These are phyloP conservation scores for Penicillium sp. DNA, from an alignment of 2,329 filamentous ascomycete species.

Conservation along the genomic window DNA sequence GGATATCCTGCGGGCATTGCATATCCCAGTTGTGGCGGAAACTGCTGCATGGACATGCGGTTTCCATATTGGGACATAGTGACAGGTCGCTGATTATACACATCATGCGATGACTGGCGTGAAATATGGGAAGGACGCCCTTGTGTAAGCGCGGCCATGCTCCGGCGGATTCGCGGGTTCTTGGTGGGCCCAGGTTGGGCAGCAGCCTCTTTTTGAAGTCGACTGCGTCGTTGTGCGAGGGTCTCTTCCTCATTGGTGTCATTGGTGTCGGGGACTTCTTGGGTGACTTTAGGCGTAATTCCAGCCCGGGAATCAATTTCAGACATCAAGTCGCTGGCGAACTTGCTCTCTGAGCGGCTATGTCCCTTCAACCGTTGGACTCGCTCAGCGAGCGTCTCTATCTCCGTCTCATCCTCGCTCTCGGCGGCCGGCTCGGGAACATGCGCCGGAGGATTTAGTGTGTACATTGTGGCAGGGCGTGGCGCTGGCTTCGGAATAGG, in stretches of 20 bases:
- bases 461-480: constrained; percentile 38
- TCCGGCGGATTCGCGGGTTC: constrained; percentile 40
- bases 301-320: constrained; percentile 39
- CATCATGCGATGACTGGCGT: constrained; percentile 28
- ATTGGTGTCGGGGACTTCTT: constrained; percentile 17
- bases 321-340: constrained; percentile 44
- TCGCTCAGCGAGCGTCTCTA: constrained; percentile 49
- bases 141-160: constrained; percentile 52
- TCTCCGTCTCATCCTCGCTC: constrained; percentile 43
- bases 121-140: constrained; percentile 49
- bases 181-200: constrained; percentile 21
- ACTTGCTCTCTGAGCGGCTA: constrained; percentile 40
- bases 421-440: constrained; percentile 28
- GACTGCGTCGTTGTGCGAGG: constrained; percentile 46
- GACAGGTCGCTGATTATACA: constrained; percentile 13
- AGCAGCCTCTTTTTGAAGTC: constrained; percentile 44
- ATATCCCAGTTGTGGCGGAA: constrained; percentile 25
- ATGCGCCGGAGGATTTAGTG: constrained; percentile 22
- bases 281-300: constrained; percentile 22
- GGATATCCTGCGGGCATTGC: constrained; percentile 19
- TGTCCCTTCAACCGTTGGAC: constrained; percentile 42
- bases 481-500: constrained; percentile 36
- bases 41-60: constrained; percentile 34
- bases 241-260: constrained; percentile 44
- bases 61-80: constrained; percentile 23